Evolutionary conservation across 495 filamentous ascomycete species (phyloP), one percentile per base, ranked within the genome.

Genomic region (Xylaria telfairii): DNA sequence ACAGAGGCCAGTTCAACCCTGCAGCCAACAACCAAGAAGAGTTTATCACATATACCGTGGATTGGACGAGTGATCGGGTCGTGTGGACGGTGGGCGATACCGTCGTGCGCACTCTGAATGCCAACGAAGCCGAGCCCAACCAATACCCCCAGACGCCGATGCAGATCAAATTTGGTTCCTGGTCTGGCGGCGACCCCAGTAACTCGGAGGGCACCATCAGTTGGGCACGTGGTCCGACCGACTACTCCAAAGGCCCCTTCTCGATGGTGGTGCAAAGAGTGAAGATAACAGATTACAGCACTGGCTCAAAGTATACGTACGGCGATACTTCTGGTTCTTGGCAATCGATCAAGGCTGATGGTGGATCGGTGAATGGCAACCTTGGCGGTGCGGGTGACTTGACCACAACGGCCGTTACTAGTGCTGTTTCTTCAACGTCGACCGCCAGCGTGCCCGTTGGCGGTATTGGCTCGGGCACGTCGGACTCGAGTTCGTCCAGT

Each of bases 111-210:
- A 91, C 90, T 2, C 81, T 97, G 32, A 78, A 75, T 42, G 80
- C 79, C 63, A 75, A 82, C 69, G 88, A 90, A 24, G 88, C 90
- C 64, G 87, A 84, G 34, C 83, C 83, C 57, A 84, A 84, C 63
- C 90, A 92, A 77, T 99, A 92, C 80, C 96, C 96, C 3, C 95
- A 98, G 80, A 95, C 93, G 1, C 95, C 95, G 4, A 94, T 95
- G 90, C 88, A 91, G 70, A 80, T 97, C 74, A 93, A 93, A 77
- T 85, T 97, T 64, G 96, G 96, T 68, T 84, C 90, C 65, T 98
- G 96, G 96, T 87, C 90, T 62, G 95, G 92, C 74, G 95, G 95
- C 77, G 95, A 96, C 76, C 79, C 90, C 1, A 78, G 78, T 73
- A 94, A 95, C 75, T 77, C 87, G 10, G 78, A 87, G 13, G 93